phyloP scores from a whole-genome alignment of 106 monocot species.

The Alisma plantagoaquatica region DNA sequence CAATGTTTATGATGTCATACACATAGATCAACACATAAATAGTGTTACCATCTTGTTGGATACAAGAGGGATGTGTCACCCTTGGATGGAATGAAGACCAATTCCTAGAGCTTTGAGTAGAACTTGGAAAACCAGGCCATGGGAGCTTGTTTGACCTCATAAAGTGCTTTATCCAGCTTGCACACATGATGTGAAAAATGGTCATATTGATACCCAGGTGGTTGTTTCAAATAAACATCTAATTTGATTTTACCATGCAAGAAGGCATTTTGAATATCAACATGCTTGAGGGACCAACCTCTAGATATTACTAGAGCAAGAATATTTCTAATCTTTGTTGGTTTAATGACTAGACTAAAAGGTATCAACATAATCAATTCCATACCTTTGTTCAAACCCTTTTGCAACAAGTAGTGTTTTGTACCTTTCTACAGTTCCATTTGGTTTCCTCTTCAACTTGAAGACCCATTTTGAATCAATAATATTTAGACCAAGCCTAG shows the following conservation, averaged over 20 bases:
- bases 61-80: neutral
- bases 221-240: neutral
- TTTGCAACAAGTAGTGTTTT: neutral
- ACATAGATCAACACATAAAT: too few relatives aligned
- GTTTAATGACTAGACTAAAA: neutral
- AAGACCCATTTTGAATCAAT: neutral
- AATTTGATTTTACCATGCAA: neutral
- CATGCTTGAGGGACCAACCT: neutral
- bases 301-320: neutral
- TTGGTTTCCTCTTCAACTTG: neutral
- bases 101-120: neutral
- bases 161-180: neutral
- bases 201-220: neutral
- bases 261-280: neutral
- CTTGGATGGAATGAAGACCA: neutral
- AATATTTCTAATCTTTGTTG: neutral
- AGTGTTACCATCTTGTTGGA: too few relatives aligned
- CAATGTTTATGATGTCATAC: too few relatives aligned
- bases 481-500: too few relatives aligned
- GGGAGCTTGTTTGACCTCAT: neutral
- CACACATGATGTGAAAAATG: neutral
- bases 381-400: neutral
- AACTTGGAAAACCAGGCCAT: neutral
- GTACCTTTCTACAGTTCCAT: neutral
- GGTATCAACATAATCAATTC: neutral